phyloP scores from a whole-genome alignment of 2,329 filamentous ascomycete genomes.

The Penicillium sp. region DNA sequence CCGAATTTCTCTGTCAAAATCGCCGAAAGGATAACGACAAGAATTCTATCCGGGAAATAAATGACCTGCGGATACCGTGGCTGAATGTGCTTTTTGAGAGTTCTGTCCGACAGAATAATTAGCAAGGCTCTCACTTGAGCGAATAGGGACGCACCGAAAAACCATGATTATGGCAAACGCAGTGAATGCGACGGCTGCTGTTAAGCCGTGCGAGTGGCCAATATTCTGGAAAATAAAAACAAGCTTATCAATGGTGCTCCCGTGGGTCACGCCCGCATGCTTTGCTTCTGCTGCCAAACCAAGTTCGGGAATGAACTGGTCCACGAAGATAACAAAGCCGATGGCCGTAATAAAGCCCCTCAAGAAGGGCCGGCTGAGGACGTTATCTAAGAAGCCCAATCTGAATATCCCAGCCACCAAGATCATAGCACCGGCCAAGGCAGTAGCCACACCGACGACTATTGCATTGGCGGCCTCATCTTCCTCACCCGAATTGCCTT shows the following conservation, averaged over 20 bases:
- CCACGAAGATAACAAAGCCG: conserved; percentile 93
- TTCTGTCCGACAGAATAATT: conserved; percentile 54
- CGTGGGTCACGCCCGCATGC: conserved; percentile 69
- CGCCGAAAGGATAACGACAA: conserved; percentile 85
- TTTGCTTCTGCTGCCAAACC: conserved; percentile 73
- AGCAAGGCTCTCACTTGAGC: neutral
- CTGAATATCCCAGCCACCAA: conserved; percentile 84
- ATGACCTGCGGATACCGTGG: conserved; percentile 79
- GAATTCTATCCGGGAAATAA: conserved; percentile 88
- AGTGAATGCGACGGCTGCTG: conserved; percentile 74
- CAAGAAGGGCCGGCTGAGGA: conserved; percentile 88
- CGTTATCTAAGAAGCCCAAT: conserved; percentile 91
- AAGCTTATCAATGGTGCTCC: conserved; percentile 85
- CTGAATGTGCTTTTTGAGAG: conserved; percentile 80
- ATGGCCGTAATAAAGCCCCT: conserved; percentile 97
- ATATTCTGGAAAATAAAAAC: conserved; percentile 75
- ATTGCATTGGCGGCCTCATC: conserved; percentile 75
- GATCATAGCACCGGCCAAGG: conserved; percentile 85
- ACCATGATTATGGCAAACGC: conserved; percentile 90
- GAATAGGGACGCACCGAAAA: conserved; percentile 65
- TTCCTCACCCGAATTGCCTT: conserved; percentile 67
- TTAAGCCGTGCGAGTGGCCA: conserved; percentile 71
- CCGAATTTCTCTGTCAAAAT: conserved; percentile 75
- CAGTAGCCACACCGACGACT: conserved; percentile 86
- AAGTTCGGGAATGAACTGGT: conserved; percentile 90